These are phyloP conservation scores for Ligustrum vulgare DNA, from an alignment of 257 asterid species.

Conservation along the genomic window DNA sequence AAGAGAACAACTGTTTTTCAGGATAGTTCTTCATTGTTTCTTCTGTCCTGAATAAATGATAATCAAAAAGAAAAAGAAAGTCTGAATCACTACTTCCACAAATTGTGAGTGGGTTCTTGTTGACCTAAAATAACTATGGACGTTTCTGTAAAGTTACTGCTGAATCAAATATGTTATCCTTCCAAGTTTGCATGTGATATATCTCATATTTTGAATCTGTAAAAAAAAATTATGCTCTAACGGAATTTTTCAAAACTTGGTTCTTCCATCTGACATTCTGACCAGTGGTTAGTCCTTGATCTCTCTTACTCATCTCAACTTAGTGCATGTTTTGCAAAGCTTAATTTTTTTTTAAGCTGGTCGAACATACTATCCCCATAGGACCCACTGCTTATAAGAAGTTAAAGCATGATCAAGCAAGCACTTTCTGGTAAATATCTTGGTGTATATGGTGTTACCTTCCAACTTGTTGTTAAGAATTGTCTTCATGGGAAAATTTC, in stretches of 20 bases:
- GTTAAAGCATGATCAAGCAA: no score
- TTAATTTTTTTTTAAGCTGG: no score
- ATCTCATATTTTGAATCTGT: neutral
- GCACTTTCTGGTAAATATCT: neutral
- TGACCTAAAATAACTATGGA: neutral
- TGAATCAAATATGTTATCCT: constrained; percentile 4
- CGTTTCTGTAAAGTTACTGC: constrained; percentile 3
- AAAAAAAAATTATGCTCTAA: neutral
- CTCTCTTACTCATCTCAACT: constrained; percentile 1
- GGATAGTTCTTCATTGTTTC: neutral
- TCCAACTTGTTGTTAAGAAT: constrained; percentile 11
- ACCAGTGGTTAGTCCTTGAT: neutral
- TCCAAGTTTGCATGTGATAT: neutral
- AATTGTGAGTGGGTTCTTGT: neutral
- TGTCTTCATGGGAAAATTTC: constrained; percentile 13
- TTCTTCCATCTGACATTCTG: neutral
- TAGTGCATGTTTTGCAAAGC: no score
- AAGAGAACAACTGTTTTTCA: neutral
- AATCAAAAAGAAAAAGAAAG: neutral
- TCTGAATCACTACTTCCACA: neutral
- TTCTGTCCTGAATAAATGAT: neutral
- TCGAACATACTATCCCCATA: no score
- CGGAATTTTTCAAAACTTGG: neutral
- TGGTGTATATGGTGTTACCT: constrained; percentile 17
- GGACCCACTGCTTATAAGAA: no score